Evolutionary conservation across 108 stramenopile species (phyloP), one percentile per base, ranked within the genome.

Genomic region (Cylindrotheca closterium): DNA sequence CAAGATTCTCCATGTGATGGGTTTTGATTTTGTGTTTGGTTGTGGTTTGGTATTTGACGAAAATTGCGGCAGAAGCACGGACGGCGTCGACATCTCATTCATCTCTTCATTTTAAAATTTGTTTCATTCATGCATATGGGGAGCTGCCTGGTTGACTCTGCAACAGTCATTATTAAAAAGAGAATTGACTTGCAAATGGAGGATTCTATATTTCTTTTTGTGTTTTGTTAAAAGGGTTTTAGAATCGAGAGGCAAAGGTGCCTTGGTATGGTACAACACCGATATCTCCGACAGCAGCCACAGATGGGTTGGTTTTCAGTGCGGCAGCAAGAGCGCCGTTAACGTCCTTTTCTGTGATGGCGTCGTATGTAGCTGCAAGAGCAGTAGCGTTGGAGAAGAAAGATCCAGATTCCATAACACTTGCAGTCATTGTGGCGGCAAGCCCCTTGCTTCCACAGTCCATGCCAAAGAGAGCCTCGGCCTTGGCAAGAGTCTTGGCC

Each of bases 231-330:
- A n/a, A n/a, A n/a, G n/a, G n/a, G n/a, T n/a, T n/a, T 42, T 42
- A 42, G 15, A 42, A 42, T 42, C 37, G 70, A 19, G 83, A 67
- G 1, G 78, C 85, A 60, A 92, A 72, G 29, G 86, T 81, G 60
- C 80, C 87, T 59, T 82, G 84, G 67, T 92, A 92, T 24, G 92
- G 92, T 47, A 90, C 85, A 51, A 30, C 53, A 23, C 68, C 63
- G 47, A 93, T 82, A 67, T 93, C 92, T 47, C 92, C 92, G 37
- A 93, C 89, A 31, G 92, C 88, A 31, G 89, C 92, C 50, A 93
- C 45, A 34, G 89, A 74, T 8, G 85, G 77, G 42, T 78, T 82
- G 19, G 75, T 76, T 71, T 93, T 90, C 29, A 86, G 64, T 74
- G 87, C 77, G 42, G 81, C 77, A 18, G 74, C 65, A 28, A 80